Evolutionary conservation across 2,329 filamentous ascomycete species (phyloP), one percentile per base, ranked within the genome.

Genomic region (Bipolaris victoriae): DNA sequence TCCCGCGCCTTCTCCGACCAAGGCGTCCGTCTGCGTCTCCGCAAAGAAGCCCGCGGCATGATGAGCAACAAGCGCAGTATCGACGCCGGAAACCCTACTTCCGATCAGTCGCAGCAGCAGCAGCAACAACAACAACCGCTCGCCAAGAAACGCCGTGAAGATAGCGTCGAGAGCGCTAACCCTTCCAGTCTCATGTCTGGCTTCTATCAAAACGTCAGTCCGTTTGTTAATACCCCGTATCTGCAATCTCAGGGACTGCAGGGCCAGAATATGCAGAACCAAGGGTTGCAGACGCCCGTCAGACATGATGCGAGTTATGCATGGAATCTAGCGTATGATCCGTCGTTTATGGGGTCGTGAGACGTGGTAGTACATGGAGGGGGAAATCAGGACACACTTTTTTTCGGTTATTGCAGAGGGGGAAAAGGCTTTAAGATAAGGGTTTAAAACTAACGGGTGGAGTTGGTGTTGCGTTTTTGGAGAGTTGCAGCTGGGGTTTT

Each of bases 1-100:
- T 95, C 92, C 0, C 84, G 91, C 49, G 88, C 89, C 0, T 94
- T 97, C 75, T 90, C 90, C 62, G 92, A 96, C 67, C 92, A 96
- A 73, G 92, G 92, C 7, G 90, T 96, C 13, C 88, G 91, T 49
- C 80, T 97, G 31, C 84, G 92, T 50, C 83, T 96, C 45, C 86
- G 92, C 52, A 96, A 96, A 73, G 92, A 96, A 75, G 89, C 90
- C 43, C 83, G 90, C 36, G 65, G 68, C 11, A 66, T 70, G 57
- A 69, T 69, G 60, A 65, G 65, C 22, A 65, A 58, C 49, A 74
- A 72, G 58, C 62, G 71, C 10, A 37, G 31, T 2, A 24, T 48
- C 16, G 16, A 18, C 16, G 18, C 18, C 37, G 39, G 26, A 7
- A 7, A 29, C 26, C 1, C 3, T 29, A 29, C 26, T 2, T 10